A percentile compares a stretch with the other conserved stretches of the same genome.
phyloP scores from a whole-genome alignment of 345 rosid species.

The Eucalyptus pumila region DNA sequence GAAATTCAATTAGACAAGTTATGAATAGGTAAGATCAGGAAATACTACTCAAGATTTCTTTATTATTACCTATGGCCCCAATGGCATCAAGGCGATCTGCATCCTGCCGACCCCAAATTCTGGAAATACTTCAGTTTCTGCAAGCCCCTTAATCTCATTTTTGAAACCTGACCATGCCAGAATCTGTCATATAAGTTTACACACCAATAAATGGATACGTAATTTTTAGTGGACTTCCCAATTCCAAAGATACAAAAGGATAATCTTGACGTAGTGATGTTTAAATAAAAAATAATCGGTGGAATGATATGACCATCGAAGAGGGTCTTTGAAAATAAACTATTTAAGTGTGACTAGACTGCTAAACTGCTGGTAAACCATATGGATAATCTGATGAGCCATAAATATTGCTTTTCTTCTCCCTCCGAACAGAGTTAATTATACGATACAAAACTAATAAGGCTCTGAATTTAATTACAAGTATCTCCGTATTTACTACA shows the following conservation, averaged over 20 bases:
- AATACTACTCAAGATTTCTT: background rate
- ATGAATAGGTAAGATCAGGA: background rate
- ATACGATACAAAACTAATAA: background rate
- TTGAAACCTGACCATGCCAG: slow-evolving; percentile 47
- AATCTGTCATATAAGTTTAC: background rate
- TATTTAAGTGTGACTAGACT: background rate
- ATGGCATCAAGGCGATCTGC: slow-evolving; percentile 92
- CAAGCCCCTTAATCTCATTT: slow-evolving; percentile 45
- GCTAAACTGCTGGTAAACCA: background rate
- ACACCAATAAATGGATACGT: background rate
- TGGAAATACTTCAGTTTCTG: slow-evolving; percentile 21
- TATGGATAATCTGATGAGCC: background rate
- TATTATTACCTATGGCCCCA: slow-evolving; percentile 61
- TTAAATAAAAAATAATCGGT: background rate
- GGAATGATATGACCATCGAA: background rate
- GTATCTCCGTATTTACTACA: background rate
- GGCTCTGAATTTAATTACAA: background rate
- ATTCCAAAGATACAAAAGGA: background rate
- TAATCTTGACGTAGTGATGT: background rate
- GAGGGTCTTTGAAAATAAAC: background rate
- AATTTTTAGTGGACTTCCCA: background rate
- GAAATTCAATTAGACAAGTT: background rate
- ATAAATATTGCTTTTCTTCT: background rate
- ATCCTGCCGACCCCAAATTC: slow-evolving; percentile 87
- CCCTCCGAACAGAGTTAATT: background rate